Conservation (phyloP, 305 asterid species). For the Solanum chacoense region DNA sequence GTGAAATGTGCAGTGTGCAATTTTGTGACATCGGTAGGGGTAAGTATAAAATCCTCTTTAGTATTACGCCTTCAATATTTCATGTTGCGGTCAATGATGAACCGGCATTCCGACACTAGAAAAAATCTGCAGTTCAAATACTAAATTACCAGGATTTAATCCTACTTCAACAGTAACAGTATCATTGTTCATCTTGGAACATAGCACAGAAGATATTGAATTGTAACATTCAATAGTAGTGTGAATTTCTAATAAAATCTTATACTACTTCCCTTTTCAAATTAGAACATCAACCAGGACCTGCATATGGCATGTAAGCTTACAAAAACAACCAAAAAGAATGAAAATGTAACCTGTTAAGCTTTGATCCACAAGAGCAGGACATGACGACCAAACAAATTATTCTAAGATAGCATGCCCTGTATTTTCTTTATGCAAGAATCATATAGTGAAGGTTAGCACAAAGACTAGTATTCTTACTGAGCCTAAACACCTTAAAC, state of each 20-base stretch:
- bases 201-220: background rate
- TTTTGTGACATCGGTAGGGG: slow-evolving; percentile 38
- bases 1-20: slow-evolving; percentile 52
- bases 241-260: background rate
- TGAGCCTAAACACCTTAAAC: background rate
- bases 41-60: slow-evolving; percentile 8
- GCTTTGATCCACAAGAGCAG: background rate
- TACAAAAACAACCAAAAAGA: background rate
- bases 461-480: background rate
- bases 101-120: background rate
- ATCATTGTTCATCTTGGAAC: background rate
- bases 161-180: background rate
- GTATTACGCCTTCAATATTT: background rate
- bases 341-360: background rate
- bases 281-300: background rate
- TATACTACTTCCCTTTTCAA: background rate
- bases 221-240: background rate
- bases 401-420: background rate
- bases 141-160: background rate
- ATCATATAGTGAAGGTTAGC: background rate
- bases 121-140: background rate
- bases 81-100: background rate
- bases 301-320: background rate
- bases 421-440: background rate
- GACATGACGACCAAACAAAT: background rate